Percentiles rank a stretch among this genome's conserved stretches.
phyloP scores from a whole-genome alignment of 345 rosid genomes.

The Rhizophora mangle region DNA sequence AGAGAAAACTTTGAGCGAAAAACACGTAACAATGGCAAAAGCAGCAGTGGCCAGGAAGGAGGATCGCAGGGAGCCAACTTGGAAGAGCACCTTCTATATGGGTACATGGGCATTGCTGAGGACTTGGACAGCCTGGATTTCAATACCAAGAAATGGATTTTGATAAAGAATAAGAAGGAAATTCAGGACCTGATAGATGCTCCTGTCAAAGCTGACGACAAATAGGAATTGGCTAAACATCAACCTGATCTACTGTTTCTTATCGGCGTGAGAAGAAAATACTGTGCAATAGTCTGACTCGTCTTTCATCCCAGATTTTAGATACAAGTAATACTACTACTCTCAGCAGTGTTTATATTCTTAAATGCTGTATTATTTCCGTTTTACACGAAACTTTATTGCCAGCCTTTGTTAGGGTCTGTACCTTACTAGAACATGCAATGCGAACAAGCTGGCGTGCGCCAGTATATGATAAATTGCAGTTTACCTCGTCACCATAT shows the following conservation, averaged over 20 bases:
- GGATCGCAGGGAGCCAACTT: conserved; percentile 28
- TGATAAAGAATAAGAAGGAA: conserved; percentile 51
- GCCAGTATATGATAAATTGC: no score
- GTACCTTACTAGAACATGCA: no score
- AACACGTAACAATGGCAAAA: conserved; percentile 15
- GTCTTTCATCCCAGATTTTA: neutral
- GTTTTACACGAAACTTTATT: no score
- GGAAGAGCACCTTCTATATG: conserved; percentile 28
- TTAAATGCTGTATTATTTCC: neutral
- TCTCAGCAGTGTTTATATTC: neutral
- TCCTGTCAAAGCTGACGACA: conserved; percentile 45
- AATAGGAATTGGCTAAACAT: neutral
- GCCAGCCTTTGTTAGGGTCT: no score
- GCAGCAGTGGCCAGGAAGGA: conserved; percentile 7
- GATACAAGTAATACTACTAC: neutral
- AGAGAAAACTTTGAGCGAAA: conserved; percentile 35
- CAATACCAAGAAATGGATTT: conserved; percentile 39
- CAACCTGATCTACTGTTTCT: neutral
- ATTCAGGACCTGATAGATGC: conserved; percentile 55
- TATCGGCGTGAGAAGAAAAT: neutral
- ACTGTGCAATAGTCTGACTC: neutral
- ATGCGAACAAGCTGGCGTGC: no score
- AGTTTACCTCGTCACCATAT: no score
- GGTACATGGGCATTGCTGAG: conserved; percentile 43
- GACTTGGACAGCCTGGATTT: conserved; percentile 49